phyloP scores from a whole-genome alignment of 176 grass and related monocot species.

The Carex littledalei region DNA sequence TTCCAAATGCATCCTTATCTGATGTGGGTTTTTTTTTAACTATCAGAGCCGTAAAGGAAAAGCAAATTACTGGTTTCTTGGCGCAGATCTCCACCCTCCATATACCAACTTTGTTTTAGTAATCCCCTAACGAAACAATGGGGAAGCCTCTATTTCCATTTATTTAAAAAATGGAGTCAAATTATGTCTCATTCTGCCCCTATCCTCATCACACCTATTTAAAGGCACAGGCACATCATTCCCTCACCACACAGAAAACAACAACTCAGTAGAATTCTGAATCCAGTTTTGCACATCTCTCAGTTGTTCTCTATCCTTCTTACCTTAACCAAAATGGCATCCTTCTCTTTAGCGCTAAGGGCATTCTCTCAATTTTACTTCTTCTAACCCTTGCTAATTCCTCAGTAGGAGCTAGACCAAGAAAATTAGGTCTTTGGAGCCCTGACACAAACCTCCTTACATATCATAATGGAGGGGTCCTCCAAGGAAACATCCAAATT shows the following conservation, averaged over 20 bases:
- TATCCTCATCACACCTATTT: not conserved
- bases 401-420: conserved; percentile 26
- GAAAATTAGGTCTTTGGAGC: conserved; percentile 43
- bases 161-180: not conserved
- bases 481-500: conserved; percentile 26
- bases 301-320: not conserved
- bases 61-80: not conserved
- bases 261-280: not conserved
- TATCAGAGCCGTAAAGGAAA: not conserved
- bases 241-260: not conserved
- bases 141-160: not conserved
- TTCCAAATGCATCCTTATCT: not conserved
- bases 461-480: conserved; percentile 35
- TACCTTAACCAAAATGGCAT: conserved; percentile 33
- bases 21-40: not conserved
- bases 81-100: not conserved
- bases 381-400: conserved; percentile 24
- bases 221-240: not conserved
- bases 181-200: not conserved
- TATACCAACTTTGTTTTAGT: too few species aligned
- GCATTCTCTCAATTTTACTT: conserved; percentile 9
- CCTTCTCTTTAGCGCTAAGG: conserved; percentile 1
- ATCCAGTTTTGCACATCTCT: not conserved
- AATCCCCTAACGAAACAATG: not conserved
- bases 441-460: not conserved